phyloP scores from a whole-genome alignment of 78 protist species.

The Dictyostelium brefeldianum region DNA sequence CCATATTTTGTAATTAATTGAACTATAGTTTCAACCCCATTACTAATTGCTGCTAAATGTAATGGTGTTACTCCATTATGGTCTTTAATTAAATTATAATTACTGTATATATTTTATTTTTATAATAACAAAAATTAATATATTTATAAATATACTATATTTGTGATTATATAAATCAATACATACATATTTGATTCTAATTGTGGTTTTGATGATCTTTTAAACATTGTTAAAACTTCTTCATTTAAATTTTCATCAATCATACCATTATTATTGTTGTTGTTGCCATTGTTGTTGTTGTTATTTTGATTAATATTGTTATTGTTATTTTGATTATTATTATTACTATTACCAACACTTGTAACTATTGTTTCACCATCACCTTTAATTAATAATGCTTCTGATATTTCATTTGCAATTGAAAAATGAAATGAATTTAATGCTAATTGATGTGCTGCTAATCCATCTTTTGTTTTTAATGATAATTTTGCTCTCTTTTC shows the following conservation, averaged over 20 bases:
- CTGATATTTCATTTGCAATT: constrained; percentile 55
- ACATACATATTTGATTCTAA: constrained; percentile 27
- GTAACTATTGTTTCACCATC: background rate
- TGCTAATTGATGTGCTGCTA: constrained; percentile 66
- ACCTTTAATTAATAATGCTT: constrained; percentile 51
- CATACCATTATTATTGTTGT: background rate
- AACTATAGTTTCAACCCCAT: background rate
- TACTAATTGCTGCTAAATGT: constrained; percentile 42
- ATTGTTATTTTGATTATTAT: background rate
- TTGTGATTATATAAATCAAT: background rate
- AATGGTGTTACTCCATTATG: constrained; percentile 55
- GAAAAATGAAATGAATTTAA: constrained; percentile 51
- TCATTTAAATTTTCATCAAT: constrained; percentile 37
- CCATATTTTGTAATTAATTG: constrained; percentile 1
- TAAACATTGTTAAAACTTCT: constrained; percentile 40
- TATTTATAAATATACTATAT: background rate
- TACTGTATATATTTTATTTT: background rate
- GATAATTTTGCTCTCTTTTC: constrained; percentile 57
- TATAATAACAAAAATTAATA: background rate
- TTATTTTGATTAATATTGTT: background rate
- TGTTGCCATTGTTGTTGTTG: constrained; percentile 13
- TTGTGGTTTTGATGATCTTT: constrained; percentile 14
- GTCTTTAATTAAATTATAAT: constrained; percentile 62
- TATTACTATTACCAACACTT: background rate
- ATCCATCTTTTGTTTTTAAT: constrained; percentile 40